Percentiles rank a stretch among this genome's conserved stretches.
Evolutionary conservation across 768 basidiomycete species (phyloP).

Genomic region (Collybia sp.): DNA sequence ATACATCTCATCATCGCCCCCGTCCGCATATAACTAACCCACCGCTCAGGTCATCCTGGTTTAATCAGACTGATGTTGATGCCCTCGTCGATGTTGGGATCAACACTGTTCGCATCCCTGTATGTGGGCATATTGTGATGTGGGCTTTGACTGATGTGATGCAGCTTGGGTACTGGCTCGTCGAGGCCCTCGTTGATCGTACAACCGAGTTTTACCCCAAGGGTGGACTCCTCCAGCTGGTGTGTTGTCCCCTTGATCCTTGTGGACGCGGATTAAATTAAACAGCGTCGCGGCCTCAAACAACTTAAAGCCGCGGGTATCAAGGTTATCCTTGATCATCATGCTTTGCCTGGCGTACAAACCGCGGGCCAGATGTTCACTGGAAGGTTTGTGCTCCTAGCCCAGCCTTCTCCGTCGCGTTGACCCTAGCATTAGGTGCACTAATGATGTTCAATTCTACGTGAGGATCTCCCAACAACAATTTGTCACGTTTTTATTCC

Average conservation of each 20-base stretch:
- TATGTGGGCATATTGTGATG: slow-evolving; percentile 22
- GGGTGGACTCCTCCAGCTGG: slow-evolving; percentile 65
- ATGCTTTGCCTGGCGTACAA: slow-evolving; percentile 70
- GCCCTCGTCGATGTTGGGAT: slow-evolving; percentile 50
- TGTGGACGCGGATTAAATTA: too few species aligned
- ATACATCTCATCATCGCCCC: background rate
- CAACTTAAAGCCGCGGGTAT: slow-evolving; percentile 63
- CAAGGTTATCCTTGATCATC: slow-evolving; percentile 59
- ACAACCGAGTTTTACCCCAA: slow-evolving; percentile 58
- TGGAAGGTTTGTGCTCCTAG: slow-evolving; percentile 43
- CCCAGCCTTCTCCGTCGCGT: background rate
- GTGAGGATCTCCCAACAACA: slow-evolving; percentile 27
- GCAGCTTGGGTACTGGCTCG: slow-evolving; percentile 80
- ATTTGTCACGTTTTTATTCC: background rate
- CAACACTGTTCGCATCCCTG: slow-evolving; percentile 76
- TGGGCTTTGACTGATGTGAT: background rate
- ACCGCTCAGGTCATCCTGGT: slow-evolving; percentile 59
- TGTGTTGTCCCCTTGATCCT: slow-evolving; percentile 14
- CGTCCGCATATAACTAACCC: background rate
- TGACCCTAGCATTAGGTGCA: slow-evolving; percentile 44
- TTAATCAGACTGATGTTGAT: slow-evolving; percentile 57
- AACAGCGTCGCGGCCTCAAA: slow-evolving; percentile 34
- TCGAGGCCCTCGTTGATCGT: slow-evolving; percentile 67
- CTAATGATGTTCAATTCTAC: slow-evolving; percentile 66
- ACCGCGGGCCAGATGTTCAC: slow-evolving; percentile 59